Evolutionary conservation across 2,329 filamentous ascomycete genomes (phyloP).

Genomic region (Apiospora sp.): DNA sequence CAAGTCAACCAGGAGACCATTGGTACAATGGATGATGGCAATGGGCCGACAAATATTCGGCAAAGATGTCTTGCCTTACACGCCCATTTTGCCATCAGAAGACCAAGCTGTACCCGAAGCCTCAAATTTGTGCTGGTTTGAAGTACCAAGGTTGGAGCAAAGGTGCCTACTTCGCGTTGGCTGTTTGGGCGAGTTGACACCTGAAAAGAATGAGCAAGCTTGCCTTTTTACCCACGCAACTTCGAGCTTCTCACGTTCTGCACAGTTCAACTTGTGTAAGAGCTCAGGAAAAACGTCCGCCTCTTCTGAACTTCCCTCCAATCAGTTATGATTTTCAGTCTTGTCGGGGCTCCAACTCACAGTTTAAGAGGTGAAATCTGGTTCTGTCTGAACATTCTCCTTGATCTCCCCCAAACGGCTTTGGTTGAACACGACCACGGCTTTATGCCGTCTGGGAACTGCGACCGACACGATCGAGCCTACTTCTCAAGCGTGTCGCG

Average conservation of each 20-base stretch:
- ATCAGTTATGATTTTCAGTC: not conserved
- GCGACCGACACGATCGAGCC: not conserved
- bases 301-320: not conserved
- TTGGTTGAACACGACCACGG: not conserved
- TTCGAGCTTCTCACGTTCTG: not conserved
- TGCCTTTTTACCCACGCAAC: not conserved
- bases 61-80: not conserved
- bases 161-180: not conserved
- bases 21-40: not conserved
- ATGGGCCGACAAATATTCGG: not conserved
- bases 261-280: not conserved
- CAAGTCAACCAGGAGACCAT: not conserved
- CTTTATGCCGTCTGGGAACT: not conserved
- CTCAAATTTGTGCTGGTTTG: not conserved
- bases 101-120: not conserved
- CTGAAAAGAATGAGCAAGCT: not conserved
- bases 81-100: not conserved
- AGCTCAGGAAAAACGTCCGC: not conserved
- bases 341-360: not conserved
- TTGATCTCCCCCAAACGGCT: not conserved
- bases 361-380: not conserved
- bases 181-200: slow-evolving; percentile 1
- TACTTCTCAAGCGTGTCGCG: not conserved
- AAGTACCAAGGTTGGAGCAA: not conserved
- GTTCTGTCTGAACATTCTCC: not conserved